Base-by-base conservation (phyloP, 768 basidiomycete genomes). In the Tulasnella sp. region DNA sequence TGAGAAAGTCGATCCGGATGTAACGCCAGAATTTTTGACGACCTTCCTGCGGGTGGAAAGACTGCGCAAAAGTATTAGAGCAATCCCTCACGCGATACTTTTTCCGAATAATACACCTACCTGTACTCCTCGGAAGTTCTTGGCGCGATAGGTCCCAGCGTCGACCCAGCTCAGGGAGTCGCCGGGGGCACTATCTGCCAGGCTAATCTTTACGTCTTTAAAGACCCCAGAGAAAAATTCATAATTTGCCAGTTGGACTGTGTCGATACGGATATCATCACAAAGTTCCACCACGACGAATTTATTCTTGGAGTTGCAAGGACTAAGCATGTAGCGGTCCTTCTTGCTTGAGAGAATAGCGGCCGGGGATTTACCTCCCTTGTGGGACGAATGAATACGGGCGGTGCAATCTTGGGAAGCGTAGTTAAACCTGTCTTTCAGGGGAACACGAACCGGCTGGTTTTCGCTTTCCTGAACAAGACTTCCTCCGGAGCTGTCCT, bases 191-290 rank as follows among this genome's bases (percentile, higher is more conserved):
- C 83, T 85, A 83, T 86, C 85, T 18, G 89, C 86, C 10, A 90
- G 95, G 83, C 92, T 93, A 70, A 99, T 91, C 5, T 88, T 88
- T 80, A 99, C 92, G 77, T 97, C 94, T 84, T 93, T 93, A 86
- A 99, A 96, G 18, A 98, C 93, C 1, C 96, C 96, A 80, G 93
- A 94, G 85, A 98, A 99, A 86, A 98, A 99, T 85, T 99, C 97
- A 83, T 94, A 98, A 82, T 98, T 97, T 78, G 96, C 96, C 23
- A 99, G 86, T 83, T 98, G 96, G 69, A 99, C 91, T 0, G 95
- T 97, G 83, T 99, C 97, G 81, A 99, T 96, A 69, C 94, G 87
- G 80, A 99, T 95, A 83, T 99, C 98, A 80, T 99, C 97, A 85
- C 98, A 99, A 20, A 99, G 89, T 84, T 99, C 98, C 69, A 99